Conservation (phyloP, 2,329 filamentous ascomycete species). For the Ciborinia camelliae region DNA sequence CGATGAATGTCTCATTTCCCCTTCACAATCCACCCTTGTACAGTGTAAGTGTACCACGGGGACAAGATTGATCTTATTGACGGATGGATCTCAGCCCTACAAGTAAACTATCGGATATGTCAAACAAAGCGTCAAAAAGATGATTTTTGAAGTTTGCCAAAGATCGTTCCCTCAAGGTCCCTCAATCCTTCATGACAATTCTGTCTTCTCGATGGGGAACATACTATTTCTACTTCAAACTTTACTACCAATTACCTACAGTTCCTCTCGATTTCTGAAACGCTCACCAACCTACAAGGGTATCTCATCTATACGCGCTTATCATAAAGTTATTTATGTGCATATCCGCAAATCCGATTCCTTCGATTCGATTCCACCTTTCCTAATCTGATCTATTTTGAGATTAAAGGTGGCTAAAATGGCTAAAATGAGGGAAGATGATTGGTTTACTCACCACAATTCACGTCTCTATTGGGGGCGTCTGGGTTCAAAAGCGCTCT, state of each 20-base stretch:
- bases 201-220: too few relatives aligned
- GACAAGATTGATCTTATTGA: background rate
- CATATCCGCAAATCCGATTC: too few relatives aligned
- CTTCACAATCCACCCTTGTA: background rate
- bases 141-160: background rate
- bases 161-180: background rate
- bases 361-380: slow-evolving; percentile 11
- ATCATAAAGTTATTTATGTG: slow-evolving; percentile 11
- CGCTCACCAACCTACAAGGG: background rate
- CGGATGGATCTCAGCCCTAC: slow-evolving; percentile 8
- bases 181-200: background rate
- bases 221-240: too few relatives aligned
- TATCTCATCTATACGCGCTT: slow-evolving; percentile 1
- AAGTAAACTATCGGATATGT: background rate
- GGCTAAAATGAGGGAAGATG: background rate
- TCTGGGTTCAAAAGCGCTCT: slow-evolving; percentile 9
- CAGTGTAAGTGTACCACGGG: background rate
- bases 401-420: slow-evolving; percentile 15
- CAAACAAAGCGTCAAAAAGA: background rate
- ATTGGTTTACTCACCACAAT: background rate
- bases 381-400: slow-evolving; percentile 21
- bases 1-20: background rate
- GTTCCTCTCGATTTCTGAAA: too few relatives aligned
- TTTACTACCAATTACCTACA: background rate
- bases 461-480: slow-evolving; percentile 7